These are phyloP conservation scores for Mycena leptocephala DNA, from an alignment of 768 basidiomycete species.

Conservation along the genomic window DNA sequence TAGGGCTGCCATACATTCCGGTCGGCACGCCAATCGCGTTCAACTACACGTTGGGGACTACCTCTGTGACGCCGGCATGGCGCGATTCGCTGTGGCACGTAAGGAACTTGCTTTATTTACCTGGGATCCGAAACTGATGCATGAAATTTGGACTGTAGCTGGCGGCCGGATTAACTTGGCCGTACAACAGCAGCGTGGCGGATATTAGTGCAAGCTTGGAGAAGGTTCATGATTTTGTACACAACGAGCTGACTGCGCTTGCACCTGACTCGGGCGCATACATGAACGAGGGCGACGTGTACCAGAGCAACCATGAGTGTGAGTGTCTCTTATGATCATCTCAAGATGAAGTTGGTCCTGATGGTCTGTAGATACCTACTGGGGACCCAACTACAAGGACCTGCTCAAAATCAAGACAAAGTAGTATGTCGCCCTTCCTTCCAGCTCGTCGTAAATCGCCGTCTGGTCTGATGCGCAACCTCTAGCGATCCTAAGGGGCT, in stretches of 20 bases:
- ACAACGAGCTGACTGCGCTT: conserved; percentile 23
- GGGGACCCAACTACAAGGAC: conserved; percentile 51
- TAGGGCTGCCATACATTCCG: conserved; percentile 15
- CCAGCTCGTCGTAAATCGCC: not conserved
- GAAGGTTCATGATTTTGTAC: conserved; percentile 18
- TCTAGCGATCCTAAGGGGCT: conserved; percentile 46
- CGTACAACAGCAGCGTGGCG: conserved; percentile 5
- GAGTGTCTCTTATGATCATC: not conserved
- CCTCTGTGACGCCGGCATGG: conserved; percentile 38
- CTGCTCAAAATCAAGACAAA: conserved; percentile 49
- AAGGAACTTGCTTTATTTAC: not conserved
- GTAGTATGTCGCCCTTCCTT: conserved; percentile 47
- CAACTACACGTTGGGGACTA: conserved; percentile 22
- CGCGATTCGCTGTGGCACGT: conserved; percentile 39
- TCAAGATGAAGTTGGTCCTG: no score
- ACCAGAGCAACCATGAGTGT: conserved; percentile 48
- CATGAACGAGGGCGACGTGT: conserved; percentile 52
- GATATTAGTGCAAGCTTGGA: conserved; percentile 5
- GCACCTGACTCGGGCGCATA: conserved; percentile 37
- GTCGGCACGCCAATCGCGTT: conserved; percentile 28
- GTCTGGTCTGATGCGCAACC: not conserved
- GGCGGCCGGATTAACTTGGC: not conserved
- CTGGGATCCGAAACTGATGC: no score
- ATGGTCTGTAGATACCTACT: conserved; percentile 41
- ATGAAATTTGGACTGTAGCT: not conserved